Percentiles rank a stretch among this genome's conserved stretches.
Conservation (phyloP, 2,329 filamentous ascomycete genomes). For the Penicillium hesseltinei region DNA sequence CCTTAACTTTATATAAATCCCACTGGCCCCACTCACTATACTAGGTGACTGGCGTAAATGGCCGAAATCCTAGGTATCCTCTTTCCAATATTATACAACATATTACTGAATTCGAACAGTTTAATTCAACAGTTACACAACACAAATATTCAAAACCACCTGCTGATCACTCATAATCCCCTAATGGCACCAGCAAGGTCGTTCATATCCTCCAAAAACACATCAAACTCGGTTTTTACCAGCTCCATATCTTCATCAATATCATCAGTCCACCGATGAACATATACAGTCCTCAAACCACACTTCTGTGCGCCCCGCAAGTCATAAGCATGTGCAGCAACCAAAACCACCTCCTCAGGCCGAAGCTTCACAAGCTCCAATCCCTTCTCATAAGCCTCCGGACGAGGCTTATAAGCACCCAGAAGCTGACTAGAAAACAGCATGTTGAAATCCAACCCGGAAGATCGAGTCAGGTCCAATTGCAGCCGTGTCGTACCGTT, state of each 20-base stretch:
- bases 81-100: too few species aligned
- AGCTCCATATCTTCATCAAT: constrained; percentile 46
- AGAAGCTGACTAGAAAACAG: constrained; percentile 55
- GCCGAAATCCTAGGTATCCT: too few species aligned
- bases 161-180: background rate
- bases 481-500: constrained; percentile 58
- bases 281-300: constrained; percentile 54
- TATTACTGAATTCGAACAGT: background rate
- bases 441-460: constrained; percentile 51
- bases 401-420: constrained; percentile 50
- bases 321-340: constrained; percentile 58
- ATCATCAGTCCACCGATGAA: constrained; percentile 56
- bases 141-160: background rate
- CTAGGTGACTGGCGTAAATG: too few species aligned
- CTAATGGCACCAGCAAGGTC: constrained; percentile 12
- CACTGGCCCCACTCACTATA: too few species aligned
- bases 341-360: constrained; percentile 52
- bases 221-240: constrained; percentile 44
- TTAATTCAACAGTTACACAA: background rate
- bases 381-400: constrained; percentile 48
- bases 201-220: constrained; percentile 30
- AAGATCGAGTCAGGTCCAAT: constrained; percentile 51
- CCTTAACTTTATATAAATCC: too few species aligned
- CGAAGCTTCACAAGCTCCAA: constrained; percentile 46
- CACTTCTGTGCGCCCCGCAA: constrained; percentile 48